These are phyloP conservation scores for Neoascochyta sp. DNA, from an alignment of 2,329 filamentous ascomycete genomes.

Conservation along the genomic window DNA sequence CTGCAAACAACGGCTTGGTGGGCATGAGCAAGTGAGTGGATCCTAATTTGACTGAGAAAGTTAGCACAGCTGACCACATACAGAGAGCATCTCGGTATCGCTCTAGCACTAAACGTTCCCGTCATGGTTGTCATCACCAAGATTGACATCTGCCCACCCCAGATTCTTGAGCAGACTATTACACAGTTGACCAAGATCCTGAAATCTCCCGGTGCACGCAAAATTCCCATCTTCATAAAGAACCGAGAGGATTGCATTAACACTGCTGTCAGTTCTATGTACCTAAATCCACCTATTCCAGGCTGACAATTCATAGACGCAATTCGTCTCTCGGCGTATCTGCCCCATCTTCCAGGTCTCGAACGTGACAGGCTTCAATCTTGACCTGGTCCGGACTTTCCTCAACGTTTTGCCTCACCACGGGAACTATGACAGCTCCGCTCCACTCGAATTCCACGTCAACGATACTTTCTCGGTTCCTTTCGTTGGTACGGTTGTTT, in stretches of 20 bases:
- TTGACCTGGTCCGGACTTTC: constrained; percentile 88
- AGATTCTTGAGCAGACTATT: constrained; percentile 91
- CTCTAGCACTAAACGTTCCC: constrained; percentile 88
- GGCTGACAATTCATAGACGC: constrained; percentile 49
- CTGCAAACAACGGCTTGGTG: constrained; percentile 93
- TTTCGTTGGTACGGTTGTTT: constrained; percentile 93
- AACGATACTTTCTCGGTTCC: constrained; percentile 98
- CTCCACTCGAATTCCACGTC: constrained; percentile 88
- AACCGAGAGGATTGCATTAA: constrained; percentile 87
- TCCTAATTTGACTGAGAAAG: not conserved
- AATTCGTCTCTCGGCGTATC: constrained; percentile 92
- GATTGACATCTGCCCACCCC: constrained; percentile 95
- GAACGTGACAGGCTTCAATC: constrained; percentile 89
- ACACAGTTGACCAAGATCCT: constrained; percentile 88
- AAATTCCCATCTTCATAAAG: constrained; percentile 95
- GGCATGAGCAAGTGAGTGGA: constrained; percentile 76
- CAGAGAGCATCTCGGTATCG: constrained; percentile 87
- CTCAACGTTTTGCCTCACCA: constrained; percentile 93
- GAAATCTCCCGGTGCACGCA: constrained; percentile 87
- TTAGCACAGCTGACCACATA: constrained; percentile 4
- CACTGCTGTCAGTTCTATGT: constrained; percentile 58
- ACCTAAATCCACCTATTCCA: not conserved
- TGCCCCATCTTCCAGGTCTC: constrained; percentile 98
- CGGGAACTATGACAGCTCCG: constrained; percentile 79
- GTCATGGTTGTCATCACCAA: constrained; percentile 98